phyloP scores from a whole-genome alignment of 2,329 filamentous ascomycete genomes.

The Arthroderma sp. region DNA sequence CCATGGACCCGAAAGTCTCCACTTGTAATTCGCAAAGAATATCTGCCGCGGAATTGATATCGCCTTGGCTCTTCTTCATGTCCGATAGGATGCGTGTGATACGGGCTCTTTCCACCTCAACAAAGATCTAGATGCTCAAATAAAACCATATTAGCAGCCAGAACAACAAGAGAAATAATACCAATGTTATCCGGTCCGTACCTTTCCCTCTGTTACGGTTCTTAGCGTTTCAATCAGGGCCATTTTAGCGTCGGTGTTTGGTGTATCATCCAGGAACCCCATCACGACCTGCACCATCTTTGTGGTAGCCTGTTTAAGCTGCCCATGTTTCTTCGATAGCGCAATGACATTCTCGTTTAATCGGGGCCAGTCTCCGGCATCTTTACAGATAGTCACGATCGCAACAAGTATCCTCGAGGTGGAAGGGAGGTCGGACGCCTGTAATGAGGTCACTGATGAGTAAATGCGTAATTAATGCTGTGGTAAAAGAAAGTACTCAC shows the following conservation, averaged over 20 bases:
- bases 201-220: conserved; percentile 95
- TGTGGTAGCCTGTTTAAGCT: conserved; percentile 97
- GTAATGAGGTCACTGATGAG: not conserved
- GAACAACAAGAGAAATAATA: not conserved
- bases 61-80: conserved; percentile 93
- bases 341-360: conserved; percentile 94
- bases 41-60: conserved; percentile 78
- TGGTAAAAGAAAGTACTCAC: conserved; percentile 34
- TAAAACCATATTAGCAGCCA: not conserved
- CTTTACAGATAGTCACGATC: conserved; percentile 89
- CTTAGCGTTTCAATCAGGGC: conserved; percentile 87
- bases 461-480: conserved; percentile 1
- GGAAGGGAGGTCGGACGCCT: conserved; percentile 92
- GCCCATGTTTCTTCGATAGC: conserved; percentile 97
- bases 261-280: conserved; percentile 75
- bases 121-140: conserved; percentile 58
- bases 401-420: conserved; percentile 77
- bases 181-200: conserved; percentile 17
- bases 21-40: conserved; percentile 96
- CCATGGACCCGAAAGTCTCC: conserved; percentile 98
- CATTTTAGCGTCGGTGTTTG: conserved; percentile 75
- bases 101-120: conserved; percentile 93
- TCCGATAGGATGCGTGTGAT: conserved; percentile 90
- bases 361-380: conserved; percentile 81
- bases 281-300: conserved; percentile 98